These are phyloP conservation scores for Lunularia cruciata DNA, from an alignment of 225 moss, liverwort and hornwort species.

Conservation along the genomic window DNA sequence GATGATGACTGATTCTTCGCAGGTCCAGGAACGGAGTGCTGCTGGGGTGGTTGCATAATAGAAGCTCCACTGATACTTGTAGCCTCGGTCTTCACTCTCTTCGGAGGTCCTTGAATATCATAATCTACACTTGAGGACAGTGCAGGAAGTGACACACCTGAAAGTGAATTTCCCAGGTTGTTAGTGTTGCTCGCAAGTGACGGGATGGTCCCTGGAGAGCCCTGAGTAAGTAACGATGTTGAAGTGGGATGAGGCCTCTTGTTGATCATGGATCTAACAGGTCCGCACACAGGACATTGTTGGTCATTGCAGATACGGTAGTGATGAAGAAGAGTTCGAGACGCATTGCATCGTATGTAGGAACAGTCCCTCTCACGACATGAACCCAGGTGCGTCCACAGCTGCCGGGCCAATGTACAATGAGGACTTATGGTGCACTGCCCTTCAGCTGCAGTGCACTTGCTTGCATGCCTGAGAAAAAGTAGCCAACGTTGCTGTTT, in stretches of 20 bases:
- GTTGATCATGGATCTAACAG: conserved; percentile 80
- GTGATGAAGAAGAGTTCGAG: conserved; percentile 86
- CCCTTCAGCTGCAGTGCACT: conserved; percentile 77
- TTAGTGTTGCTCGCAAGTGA: conserved; percentile 39
- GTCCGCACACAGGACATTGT: conserved; percentile 94
- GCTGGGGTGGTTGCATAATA: conserved; percentile 41
- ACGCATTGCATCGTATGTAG: conserved; percentile 89
- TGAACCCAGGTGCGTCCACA: conserved; percentile 77
- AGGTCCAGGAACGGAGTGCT: conserved; percentile 25
- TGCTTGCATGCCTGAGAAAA: conserved; percentile 94
- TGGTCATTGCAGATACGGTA: conserved; percentile 81
- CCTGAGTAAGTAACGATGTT: conserved; percentile 29
- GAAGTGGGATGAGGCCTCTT: conserved; percentile 59
- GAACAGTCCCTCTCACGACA: conserved; percentile 87
- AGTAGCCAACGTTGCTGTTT: conserved; percentile 97
- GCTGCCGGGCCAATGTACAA: conserved; percentile 93
- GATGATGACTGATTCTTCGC: conserved; percentile 43
- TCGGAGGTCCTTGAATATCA: conserved; percentile 76
- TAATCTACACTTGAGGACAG: conserved; percentile 55
- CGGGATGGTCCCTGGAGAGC: conserved; percentile 41
- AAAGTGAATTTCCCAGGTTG: conserved; percentile 34
- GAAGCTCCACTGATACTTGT: conserved; percentile 31
- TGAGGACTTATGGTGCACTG: conserved; percentile 83
- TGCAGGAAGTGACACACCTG: conserved; percentile 39
- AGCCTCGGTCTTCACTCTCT: conserved; percentile 69